A percentile compares a stretch with the other conserved stretches of the same genome.
Conservation (phyloP, 2,329 filamentous ascomycete genomes). For the Ascocoryne sarcoides region DNA sequence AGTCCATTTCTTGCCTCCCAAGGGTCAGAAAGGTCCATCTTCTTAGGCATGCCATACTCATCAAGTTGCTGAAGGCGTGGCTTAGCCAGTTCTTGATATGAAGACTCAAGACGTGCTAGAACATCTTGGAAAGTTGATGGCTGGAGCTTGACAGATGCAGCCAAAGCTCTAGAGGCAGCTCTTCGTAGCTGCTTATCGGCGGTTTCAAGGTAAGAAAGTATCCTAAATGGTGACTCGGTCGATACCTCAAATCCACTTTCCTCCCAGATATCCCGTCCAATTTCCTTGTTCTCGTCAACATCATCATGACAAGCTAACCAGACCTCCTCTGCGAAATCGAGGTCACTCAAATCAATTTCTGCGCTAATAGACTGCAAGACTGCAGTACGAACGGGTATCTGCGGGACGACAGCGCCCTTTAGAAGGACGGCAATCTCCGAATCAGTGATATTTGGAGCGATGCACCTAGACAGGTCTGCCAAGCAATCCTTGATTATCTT, state of each 20-base stretch:
- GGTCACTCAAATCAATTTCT: conserved; percentile 84
- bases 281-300: conserved; percentile 73
- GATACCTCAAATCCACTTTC: conserved; percentile 74
- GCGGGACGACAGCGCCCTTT: conserved; percentile 67
- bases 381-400: conserved; percentile 71
- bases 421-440: conserved; percentile 70
- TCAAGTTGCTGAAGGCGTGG: conserved; percentile 77
- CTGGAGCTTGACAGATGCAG: conserved; percentile 59
- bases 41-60: conserved; percentile 89
- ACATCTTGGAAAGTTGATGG: conserved; percentile 51
- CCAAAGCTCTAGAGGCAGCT: conserved; percentile 73
- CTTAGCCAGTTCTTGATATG: conserved; percentile 73
- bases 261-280: conserved; percentile 87
- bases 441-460: conserved; percentile 69
- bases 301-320: conserved; percentile 93
- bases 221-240: conserved; percentile 53
- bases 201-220: conserved; percentile 72
- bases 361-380: conserved; percentile 84
- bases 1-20: conserved; percentile 91
- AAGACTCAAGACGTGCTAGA: conserved; percentile 55
- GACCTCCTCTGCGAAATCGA: conserved; percentile 79
- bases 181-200: conserved; percentile 74
- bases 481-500: conserved; percentile 92
- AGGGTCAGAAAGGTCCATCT: conserved; percentile 76
- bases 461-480: conserved; percentile 72